Conservation (phyloP, 1,139 yeast genomes). For the Yamadazyma epiphylla region DNA sequence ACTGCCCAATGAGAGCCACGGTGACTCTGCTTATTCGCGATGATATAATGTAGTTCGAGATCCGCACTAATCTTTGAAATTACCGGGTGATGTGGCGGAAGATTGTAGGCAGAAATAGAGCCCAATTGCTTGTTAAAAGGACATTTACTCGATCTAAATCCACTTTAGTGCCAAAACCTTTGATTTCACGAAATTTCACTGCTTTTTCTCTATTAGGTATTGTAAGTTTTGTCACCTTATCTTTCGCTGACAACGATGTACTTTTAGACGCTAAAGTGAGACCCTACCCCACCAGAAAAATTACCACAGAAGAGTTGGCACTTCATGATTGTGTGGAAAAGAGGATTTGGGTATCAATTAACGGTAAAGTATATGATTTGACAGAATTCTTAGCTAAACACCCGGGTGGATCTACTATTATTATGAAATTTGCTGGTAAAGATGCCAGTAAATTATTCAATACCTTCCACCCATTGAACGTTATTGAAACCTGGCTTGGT, state of each 20-base stretch:
- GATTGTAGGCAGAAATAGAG: too few species aligned
- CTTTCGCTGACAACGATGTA: neutral
- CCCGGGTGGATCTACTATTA: conserved; percentile 25
- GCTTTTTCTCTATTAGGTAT: too few species aligned
- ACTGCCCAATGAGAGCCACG: too few species aligned
- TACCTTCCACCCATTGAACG: conserved; percentile 7
- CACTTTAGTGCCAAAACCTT: too few species aligned
- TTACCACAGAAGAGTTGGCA: conserved; percentile 8
- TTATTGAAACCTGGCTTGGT: conserved; percentile 5
- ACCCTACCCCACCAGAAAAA: neutral
- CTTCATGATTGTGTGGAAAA: conserved; percentile 10
- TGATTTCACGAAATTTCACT: too few species aligned
- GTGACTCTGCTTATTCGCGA: too few species aligned
- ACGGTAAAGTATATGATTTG: conserved; percentile 26
- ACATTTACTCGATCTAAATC: too few species aligned
- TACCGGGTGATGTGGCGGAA: too few species aligned
- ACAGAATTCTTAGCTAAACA: conserved; percentile 21
- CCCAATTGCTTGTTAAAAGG: too few species aligned
- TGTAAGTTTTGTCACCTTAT: too few species aligned
- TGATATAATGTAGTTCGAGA: too few species aligned
- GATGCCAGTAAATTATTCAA: conserved; percentile 19
- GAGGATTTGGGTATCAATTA: conserved; percentile 23
- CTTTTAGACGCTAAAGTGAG: neutral
- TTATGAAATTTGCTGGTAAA: conserved; percentile 24
- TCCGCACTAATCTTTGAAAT: too few species aligned